Evolutionary conservation across 805 yeast species (phyloP).

Genomic region (Phaffomyces thermotolerans): DNA sequence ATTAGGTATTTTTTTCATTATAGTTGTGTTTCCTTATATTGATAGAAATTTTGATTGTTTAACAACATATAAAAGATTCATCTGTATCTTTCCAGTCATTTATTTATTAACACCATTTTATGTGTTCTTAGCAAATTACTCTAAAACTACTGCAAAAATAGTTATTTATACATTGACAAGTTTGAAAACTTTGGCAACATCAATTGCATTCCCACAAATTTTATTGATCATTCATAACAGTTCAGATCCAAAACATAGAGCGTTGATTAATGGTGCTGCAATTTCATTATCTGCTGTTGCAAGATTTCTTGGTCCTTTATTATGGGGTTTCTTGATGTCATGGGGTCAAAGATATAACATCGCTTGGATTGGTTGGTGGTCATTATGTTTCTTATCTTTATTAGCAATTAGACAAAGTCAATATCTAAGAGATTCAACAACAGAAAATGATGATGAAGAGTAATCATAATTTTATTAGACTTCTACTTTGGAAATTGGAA

Average conservation of each 20-base stretch:
- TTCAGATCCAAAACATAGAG: conserved; percentile 46
- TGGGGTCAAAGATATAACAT: conserved; percentile 26
- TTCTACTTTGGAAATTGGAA: too few relatives aligned
- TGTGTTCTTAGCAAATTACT: conserved; percentile 13
- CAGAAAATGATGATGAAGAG: conserved; percentile 1
- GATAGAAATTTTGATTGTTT: conserved; percentile 18
- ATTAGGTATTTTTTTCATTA: conserved; percentile 13
- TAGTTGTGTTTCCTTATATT: conserved; percentile 15
- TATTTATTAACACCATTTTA: conserved; percentile 14
- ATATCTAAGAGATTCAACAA: conserved; percentile 21
- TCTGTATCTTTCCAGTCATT: conserved; percentile 13
- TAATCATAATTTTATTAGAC: too few relatives aligned
- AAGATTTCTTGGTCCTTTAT: conserved; percentile 48
- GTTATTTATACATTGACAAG: conserved; percentile 24
- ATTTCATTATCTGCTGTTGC: conserved; percentile 48
- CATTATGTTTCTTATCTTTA: conserved; percentile 20
- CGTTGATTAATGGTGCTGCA: conserved; percentile 51
- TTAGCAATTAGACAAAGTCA: conserved; percentile 24
- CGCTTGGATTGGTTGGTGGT: conserved; percentile 30
- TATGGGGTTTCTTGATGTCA: conserved; percentile 45
- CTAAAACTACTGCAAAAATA: conserved; percentile 15
- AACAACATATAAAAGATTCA: conserved; percentile 12
- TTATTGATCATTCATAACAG: conserved; percentile 48
- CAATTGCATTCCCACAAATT: conserved; percentile 47
- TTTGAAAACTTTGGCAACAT: conserved; percentile 32